Base-by-base conservation (phyloP, 2,329 filamentous ascomycete genomes). In the Trichophyton mentagrophytes region DNA sequence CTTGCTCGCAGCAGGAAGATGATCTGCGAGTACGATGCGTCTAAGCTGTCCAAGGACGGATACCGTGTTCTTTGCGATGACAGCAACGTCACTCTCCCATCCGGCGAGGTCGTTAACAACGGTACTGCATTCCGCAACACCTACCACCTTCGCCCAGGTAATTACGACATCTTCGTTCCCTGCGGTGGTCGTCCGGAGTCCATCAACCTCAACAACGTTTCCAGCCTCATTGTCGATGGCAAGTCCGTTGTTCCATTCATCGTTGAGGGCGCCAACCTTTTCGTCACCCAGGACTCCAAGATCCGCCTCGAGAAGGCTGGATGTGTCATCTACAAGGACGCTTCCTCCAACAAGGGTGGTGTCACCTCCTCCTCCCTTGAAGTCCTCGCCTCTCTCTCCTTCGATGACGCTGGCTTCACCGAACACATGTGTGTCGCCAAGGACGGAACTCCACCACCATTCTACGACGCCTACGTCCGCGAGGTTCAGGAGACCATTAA, bases 241-340 rank as follows among this genome's bases (percentile, higher is more conserved):
- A 96, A 95, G 78, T 81, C 83, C 22, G 84, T 82, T 9, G 87
- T 99, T 63, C 91, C 92, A 0, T 99, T 95, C 77, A 93, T 99
- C 60, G 92, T 99, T 51, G 93, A 99, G 77, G 93, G 93, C 59
- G 93, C 93, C 74, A 99, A 97, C 74, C 80, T 99, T 60, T 99
- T 99, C 82, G 95, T 99, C 76, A 96, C 93, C 0, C 93, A 99
- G 75, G 93, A 99, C 69, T 92, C 92, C 68, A 97, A 97, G 79
- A 82, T 97, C 60, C 88, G 90, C 25, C 84, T 99, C 13, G 93
- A 99, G 77, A 87, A 90, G 68, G 91, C 92, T n/a, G 93, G 93
- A 63, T 95, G 90, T 71, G 85, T 97, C 68, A 77, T 99, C 46
- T 96, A 90, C 85, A 99, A 99, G 79, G 93, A 99, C 74, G 93